Evolutionary conservation across 1,284 basidiomycete species (phyloP), one percentile per base, ranked within the genome.

Genomic region (Sphagnurus paluster): DNA sequence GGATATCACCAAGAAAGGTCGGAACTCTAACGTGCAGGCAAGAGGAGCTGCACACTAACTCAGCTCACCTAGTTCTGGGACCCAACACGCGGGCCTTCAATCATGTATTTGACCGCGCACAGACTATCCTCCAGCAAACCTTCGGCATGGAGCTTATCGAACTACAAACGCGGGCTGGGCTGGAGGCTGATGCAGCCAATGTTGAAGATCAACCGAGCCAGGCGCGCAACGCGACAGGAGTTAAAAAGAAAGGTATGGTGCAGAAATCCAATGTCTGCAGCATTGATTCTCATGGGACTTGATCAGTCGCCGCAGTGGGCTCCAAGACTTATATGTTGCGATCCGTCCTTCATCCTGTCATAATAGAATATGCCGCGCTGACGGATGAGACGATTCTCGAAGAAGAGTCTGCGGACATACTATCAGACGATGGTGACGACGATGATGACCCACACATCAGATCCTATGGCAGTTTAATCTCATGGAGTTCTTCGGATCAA

Each of bases 61-160:
- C 14, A 14, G 2, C 21, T 8, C 46, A 6, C 37, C 19, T 42
- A 89, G 89, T 86, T 0, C 66, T 90, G 20, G 82, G 82, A 8
- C 62, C 74, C 3, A 71, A 76, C 39, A 64, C 76, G 3, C 76
- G 83, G 23, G 52, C 70, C 2, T 90, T 90, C 64, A 78, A 75
- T 19, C 47, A 52, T 0, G 77, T 89, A 9, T 75, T 87, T n/a
- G 57, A 60, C 1, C 59, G 58, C 14, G 87, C 88, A 1, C 84
- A 90, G 48, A 57, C 60, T 2, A 78, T 76, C 11, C 67, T 91
- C 9, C 67, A 67, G 20, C 71, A 72, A 20, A 80, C 76, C 0
- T 87, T 90, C 56, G 86, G 82, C 2, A 80, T 90, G 78, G 84
- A 90, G 53, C 72, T 91, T 10, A 79, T 83, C 14, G 86, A 90